phyloP scores from a whole-genome alignment of 2,329 filamentous ascomycete species.

The Onygena corvina region DNA sequence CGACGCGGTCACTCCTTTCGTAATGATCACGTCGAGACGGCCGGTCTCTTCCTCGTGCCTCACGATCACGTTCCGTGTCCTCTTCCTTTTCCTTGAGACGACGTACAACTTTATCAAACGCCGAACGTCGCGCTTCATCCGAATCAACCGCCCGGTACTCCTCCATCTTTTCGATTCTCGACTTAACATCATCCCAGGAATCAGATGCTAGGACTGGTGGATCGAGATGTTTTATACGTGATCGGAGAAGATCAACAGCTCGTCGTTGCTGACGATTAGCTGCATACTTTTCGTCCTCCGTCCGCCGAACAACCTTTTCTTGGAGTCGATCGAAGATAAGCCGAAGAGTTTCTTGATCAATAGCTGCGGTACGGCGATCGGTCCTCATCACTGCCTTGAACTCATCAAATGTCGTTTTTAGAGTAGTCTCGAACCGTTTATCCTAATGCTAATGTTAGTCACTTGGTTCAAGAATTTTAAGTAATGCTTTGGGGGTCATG shows the following conservation, averaged over 20 bases:
- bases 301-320: conserved; percentile 71
- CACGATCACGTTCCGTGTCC: conserved; percentile 53
- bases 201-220: conserved; percentile 67
- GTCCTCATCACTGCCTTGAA: conserved; percentile 71
- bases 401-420: conserved; percentile 76
- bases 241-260: conserved; percentile 71
- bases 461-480: not conserved
- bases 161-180: conserved; percentile 64
- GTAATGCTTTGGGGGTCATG: too few relatives aligned
- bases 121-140: conserved; percentile 68
- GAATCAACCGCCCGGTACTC: conserved; percentile 74
- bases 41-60: conserved; percentile 46
- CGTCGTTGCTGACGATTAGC: conserved; percentile 76
- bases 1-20: conserved; percentile 17
- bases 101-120: conserved; percentile 84
- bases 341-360: conserved; percentile 65
- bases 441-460: conserved; percentile 48
- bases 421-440: conserved; percentile 79
- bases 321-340: conserved; percentile 80
- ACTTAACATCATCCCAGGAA: conserved; percentile 77
- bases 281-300: conserved; percentile 70
- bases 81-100: conserved; percentile 87
- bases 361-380: conserved; percentile 77
- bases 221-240: conserved; percentile 77
- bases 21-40: conserved; percentile 41